Conservation (phyloP, 2,329 filamentous ascomycete species). For the Dactylellina drechsleri region DNA sequence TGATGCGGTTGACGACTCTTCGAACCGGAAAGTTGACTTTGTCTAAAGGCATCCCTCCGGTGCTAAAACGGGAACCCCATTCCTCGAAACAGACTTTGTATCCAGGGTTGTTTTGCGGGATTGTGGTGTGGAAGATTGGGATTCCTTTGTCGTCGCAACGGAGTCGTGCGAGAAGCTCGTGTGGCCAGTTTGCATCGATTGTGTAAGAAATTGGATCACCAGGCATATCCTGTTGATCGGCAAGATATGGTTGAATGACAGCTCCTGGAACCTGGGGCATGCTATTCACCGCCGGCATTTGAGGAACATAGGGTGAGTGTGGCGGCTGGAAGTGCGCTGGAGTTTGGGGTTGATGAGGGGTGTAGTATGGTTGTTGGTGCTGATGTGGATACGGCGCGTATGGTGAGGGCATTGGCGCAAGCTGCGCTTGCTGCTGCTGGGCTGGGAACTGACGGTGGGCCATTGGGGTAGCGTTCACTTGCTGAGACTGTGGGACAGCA, state of each 20-base stretch:
- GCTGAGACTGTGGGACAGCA: conserved; percentile 18
- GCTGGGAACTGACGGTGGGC: conserved; percentile 16
- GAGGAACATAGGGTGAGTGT: conserved; percentile 9
- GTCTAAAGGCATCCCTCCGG: conserved; percentile 4
- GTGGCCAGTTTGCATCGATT: conserved; percentile 11
- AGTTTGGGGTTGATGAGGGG: conserved; percentile 3
- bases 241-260: not conserved
- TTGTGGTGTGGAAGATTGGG: conserved; percentile 24
- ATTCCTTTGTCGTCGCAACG: conserved; percentile 13
- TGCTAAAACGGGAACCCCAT: conserved; percentile 16
- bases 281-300: conserved; percentile 12
- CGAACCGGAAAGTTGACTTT: not conserved
- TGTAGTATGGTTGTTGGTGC: conserved; percentile 13
- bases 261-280: not conserved
- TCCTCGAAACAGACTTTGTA: conserved; percentile 10
- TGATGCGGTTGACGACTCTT: not conserved
- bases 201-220: conserved; percentile 19
- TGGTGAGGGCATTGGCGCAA: conserved; percentile 42
- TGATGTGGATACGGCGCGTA: conserved; percentile 31
- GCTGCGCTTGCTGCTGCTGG: conserved; percentile 23
- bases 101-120: conserved; percentile 17
- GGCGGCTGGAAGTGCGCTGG: conserved; percentile 15
- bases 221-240: conserved; percentile 19
- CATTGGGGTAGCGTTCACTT: conserved; percentile 25
- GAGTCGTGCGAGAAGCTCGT: conserved; percentile 6